Conservation (phyloP, 1,284 basidiomycete species). For the Fomitopsis schrenkii region DNA sequence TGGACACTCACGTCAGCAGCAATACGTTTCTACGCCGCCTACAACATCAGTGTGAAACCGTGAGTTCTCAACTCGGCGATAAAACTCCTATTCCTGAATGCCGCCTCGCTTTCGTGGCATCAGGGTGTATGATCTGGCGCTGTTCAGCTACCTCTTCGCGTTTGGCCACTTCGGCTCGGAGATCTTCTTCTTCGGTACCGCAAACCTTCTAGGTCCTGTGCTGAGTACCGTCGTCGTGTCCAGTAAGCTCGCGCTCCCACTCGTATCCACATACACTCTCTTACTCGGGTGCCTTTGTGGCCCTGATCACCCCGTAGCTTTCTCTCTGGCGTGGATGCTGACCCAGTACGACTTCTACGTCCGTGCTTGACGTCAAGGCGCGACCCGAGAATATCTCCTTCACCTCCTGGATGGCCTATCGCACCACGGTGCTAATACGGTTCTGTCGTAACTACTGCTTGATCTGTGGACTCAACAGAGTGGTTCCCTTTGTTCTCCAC, state of each 20-base stretch:
- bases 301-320: conserved; percentile 36
- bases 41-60: conserved; percentile 79
- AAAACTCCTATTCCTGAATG: neutral
- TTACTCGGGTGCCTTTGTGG: neutral
- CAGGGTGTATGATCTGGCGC: conserved; percentile 88
- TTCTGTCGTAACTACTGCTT: neutral
- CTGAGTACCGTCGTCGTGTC: conserved; percentile 84
- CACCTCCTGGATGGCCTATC: neutral
- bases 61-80: conserved; percentile 35
- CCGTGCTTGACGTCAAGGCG: conserved; percentile 24
- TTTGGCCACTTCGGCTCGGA: conserved; percentile 89
- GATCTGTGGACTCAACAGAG: neutral
- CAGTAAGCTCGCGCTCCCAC: conserved; percentile 53
- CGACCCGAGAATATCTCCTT: neutral
- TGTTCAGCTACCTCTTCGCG: conserved; percentile 87
- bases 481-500: neutral
- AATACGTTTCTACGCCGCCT: conserved; percentile 82
- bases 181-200: conserved; percentile 78
- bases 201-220: conserved; percentile 60
- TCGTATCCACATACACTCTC: neutral
- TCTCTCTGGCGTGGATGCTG: conserved; percentile 80
- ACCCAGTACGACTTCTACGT: conserved; percentile 72
- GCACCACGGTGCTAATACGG: neutral
- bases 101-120: neutral
- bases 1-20: conserved; percentile 87